phyloP scores from a whole-genome alignment of 1,284 basidiomycete species.

The Trametes pubescens region DNA sequence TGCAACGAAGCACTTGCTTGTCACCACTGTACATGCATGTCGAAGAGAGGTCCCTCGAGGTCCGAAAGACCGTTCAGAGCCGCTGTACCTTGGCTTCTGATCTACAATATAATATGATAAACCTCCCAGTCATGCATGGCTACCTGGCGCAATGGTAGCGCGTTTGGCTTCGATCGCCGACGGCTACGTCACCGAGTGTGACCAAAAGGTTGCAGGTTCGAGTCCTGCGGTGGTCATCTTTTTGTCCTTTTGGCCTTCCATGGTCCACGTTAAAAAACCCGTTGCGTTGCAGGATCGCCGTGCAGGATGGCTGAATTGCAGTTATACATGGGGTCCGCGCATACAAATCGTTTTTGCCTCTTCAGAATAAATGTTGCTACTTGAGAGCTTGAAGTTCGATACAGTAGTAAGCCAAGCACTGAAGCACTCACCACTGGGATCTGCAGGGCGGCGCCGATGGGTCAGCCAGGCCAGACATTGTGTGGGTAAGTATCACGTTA shows the following conservation, averaged over 20 bases:
- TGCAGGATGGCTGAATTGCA: too few relatives aligned
- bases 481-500: background rate
- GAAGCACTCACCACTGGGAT: too few relatives aligned
- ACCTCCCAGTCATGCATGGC: constrained; percentile 43
- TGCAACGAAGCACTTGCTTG: too few relatives aligned
- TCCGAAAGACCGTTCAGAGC: too few relatives aligned
- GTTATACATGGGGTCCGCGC: too few relatives aligned
- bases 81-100: background rate
- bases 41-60: too few relatives aligned
- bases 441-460: background rate
- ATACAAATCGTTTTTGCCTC: too few relatives aligned
- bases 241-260: constrained; percentile 25
- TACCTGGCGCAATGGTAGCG: constrained; percentile 84
- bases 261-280: too few relatives aligned
- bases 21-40: too few relatives aligned
- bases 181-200: constrained; percentile 30
- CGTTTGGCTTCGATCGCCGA: constrained; percentile 84
- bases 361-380: background rate
- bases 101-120: background rate
- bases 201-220: constrained; percentile 91
- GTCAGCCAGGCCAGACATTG: background rate
- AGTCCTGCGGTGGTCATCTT: constrained; percentile 83
- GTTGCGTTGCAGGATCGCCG: too few relatives aligned
- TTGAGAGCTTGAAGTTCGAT: too few relatives aligned
- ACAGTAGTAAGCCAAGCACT: too few relatives aligned